Base-by-base conservation (phyloP, 148 eudicot genomes). In the Mesembryanthemum crystallinum region DNA sequence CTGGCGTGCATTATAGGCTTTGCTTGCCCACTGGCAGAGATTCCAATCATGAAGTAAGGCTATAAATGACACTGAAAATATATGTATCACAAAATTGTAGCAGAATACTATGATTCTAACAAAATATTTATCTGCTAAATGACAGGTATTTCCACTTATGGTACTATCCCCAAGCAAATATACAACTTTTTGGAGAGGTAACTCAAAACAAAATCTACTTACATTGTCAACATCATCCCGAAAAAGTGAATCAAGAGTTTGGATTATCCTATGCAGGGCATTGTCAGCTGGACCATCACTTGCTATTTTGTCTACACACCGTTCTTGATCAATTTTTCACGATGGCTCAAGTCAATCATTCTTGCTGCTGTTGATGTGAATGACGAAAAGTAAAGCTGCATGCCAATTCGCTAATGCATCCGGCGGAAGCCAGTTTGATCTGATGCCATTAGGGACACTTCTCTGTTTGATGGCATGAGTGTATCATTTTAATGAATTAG, bases 101-200 rank as follows among this genome's bases (percentile, higher is more conserved):
- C 59, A 29, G 25, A 35, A 30, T 49, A 39, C 23, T 14, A 71
- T 3, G 8, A 47, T 45, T 67, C 71, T 79, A 52, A 75, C 55
- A 27, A 13, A 21, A 13, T 62, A 45, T 17, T n/a, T 47, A 27
- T n/a, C 43, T 69, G 39, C 20, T 60, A n/a, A 63, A 54, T 64
- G 54, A 61, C 87, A 91, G 94, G 74, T 86, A 82, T 39, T 87
- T 80, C 52, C 80, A 88, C 37, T 89, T 91, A 12, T 93, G 98
- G 94, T 86, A 88, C 84, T 91, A 93, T 81, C 98, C 98, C 75
- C 86, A 87, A 83, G 89, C 98, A 78, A 89, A 93, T 62, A 12
- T 89, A 13, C 82, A 86, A 43, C 71, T 93, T 59, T 85, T 93
- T 55, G 96, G 96, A 21, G 85, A 93, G 94, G 98, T 93, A 77